These are phyloP conservation scores for Acorus calamus DNA, from an alignment of 106 monocot species.

Conservation along the genomic window DNA sequence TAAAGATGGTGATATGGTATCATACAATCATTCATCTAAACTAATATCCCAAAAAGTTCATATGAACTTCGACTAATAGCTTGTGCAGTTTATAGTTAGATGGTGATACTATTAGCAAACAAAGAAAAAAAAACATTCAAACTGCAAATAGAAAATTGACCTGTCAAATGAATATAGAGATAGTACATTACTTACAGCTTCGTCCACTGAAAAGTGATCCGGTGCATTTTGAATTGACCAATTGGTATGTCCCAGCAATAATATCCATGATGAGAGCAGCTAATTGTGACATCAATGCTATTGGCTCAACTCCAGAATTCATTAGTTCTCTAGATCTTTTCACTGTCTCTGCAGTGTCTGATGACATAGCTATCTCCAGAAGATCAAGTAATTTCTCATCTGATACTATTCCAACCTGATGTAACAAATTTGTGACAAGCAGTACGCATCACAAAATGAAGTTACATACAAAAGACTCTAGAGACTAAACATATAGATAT, in stretches of 20 bases:
- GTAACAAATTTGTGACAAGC: neutral
- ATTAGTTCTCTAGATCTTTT: slow-evolving; percentile 59
- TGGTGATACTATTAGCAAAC: too few species aligned
- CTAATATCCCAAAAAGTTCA: too few species aligned
- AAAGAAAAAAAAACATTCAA: too few species aligned
- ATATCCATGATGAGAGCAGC: slow-evolving; percentile 66
- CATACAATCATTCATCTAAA: too few species aligned
- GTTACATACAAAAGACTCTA: too few species aligned
- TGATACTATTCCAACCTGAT: slow-evolving; percentile 55
- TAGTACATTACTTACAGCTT: slow-evolving; percentile 30
- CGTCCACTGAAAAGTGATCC: slow-evolving; percentile 18
- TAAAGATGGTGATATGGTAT: too few species aligned
- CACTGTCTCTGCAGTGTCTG: slow-evolving; percentile 59
- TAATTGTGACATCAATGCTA: slow-evolving; percentile 52
- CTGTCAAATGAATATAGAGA: neutral
- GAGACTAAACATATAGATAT: neutral
- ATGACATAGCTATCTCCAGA: slow-evolving; percentile 62
- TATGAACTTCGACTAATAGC: too few species aligned
- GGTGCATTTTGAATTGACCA: slow-evolving; percentile 17
- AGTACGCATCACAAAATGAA: neutral
- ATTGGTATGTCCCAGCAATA: slow-evolving; percentile 46
- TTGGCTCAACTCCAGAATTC: slow-evolving; percentile 69
- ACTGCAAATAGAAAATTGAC: too few species aligned
- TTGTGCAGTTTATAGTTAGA: too few species aligned
- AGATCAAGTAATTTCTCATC: slow-evolving; percentile 74